Evolutionary conservation across 2,329 filamentous ascomycete genomes (phyloP).

Genomic region (Trichoderma polysporum): DNA sequence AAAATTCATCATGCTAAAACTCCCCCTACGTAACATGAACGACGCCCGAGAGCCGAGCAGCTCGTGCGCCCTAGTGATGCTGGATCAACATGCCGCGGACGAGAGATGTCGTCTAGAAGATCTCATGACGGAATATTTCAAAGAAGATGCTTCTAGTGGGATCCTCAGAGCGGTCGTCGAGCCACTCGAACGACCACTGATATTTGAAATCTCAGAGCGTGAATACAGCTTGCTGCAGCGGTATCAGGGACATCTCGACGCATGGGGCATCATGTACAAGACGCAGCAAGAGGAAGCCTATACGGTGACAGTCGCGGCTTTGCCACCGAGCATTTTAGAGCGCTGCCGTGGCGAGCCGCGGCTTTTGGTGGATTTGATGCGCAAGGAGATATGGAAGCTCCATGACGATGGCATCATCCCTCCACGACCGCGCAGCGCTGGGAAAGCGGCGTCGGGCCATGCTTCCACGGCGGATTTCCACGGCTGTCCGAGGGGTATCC

Average conservation of each 20-base stretch:
- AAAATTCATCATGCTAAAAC: conserved; percentile 80
- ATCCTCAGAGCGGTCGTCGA: conserved; percentile 34
- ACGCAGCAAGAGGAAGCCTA: not conserved
- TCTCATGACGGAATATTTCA: conserved; percentile 60
- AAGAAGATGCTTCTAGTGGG: not conserved
- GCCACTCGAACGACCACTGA: conserved; percentile 52
- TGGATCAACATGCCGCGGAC: conserved; percentile 95
- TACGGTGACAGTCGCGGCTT: conserved; percentile 50
- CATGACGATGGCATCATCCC: conserved; percentile 44
- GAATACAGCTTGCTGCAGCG: conserved; percentile 61
- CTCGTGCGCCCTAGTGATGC: conserved; percentile 64
- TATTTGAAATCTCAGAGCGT: conserved; percentile 61
- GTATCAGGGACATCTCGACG: conserved; percentile 56
- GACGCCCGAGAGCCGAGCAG: not conserved
- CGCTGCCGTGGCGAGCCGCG: conserved; percentile 71
- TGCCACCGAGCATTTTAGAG: conserved; percentile 74
- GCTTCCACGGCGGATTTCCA: conserved; percentile 63
- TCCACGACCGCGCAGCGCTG: not conserved
- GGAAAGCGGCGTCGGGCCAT: conserved; percentile 6
- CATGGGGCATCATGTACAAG: conserved; percentile 75
- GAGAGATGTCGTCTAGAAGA: conserved; percentile 79
- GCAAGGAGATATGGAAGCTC: conserved; percentile 70
- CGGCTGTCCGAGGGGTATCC: conserved; percentile 69
- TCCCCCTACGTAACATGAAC: conserved; percentile 36
- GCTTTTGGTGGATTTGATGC: conserved; percentile 70